Base-by-base conservation (phyloP, 345 rosid genomes). In the Hibiscus mutabilis region DNA sequence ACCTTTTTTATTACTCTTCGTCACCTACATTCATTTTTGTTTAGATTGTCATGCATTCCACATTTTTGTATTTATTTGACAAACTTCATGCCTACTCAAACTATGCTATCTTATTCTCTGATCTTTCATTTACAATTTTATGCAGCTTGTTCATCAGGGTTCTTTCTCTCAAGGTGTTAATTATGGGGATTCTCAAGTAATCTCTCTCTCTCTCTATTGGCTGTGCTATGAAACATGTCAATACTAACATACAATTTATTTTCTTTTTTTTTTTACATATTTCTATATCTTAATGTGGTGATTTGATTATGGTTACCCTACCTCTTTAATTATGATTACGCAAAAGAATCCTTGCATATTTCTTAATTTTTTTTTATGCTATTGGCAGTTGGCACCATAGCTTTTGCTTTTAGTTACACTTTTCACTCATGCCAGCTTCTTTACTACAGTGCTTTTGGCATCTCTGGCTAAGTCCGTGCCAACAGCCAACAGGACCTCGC, bases 101-200 rank as follows among this genome's bases (percentile, higher is more conserved):
- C 15, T 21, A 21, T 71, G 22, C 60, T 27, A 65, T 46, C 49
- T 68, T 13, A 44, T 69, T 51, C 6, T 57, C 33, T 24, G 33
- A 59, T 59, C 40, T 57, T 51, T 56, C 68, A 51, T 75, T 60
- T 16, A 68, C 55, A 37, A 74, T 44, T 70, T 79, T 60, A 65
- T 74, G 74, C 96, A 91, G 90, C 79, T 89, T 47, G 78, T 88
- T 74, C 84, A 88, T 75, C 86, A 83, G 75, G 87, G 80, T 74
- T 83, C 87, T 42, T 84, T 83, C 82, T 58, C 77, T 6, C 87
- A 83, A 73, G 86, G 68, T 74, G 82, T 81, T 70, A 79, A 76
- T 57, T 86, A 88, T 61, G 87, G 82, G 46, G 81, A 84, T 84
- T 77, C 88, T 78, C 92, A 88, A 66, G 92, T 88, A 87, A 82